A percentile compares a stretch with the other conserved stretches of the same genome.
Evolutionary conservation across 805 yeast species (phyloP).

Genomic region (Lipomyces sp.): DNA sequence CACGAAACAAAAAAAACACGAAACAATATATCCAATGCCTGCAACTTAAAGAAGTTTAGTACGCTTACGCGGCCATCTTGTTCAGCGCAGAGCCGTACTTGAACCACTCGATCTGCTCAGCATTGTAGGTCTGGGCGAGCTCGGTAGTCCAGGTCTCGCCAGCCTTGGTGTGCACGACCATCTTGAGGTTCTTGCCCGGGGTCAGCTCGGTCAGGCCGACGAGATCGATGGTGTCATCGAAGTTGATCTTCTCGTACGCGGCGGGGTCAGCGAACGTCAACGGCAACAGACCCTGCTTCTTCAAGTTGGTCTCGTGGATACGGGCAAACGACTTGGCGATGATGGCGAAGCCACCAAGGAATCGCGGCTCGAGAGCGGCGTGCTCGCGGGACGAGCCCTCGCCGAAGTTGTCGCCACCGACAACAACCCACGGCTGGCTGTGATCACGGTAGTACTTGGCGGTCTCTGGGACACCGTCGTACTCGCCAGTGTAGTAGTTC

Average conservation of each 20-base stretch:
- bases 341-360: conserved; percentile 85
- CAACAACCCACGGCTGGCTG: conserved; percentile 82
- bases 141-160: conserved; percentile 86
- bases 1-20: no score
- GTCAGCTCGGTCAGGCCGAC: conserved; percentile 58
- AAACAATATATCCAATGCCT: no score
- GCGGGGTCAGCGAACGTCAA: conserved; percentile 84
- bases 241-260: conserved; percentile 76
- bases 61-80: conserved; percentile 62
- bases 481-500: conserved; percentile 68
- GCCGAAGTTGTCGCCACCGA: conserved; percentile 97
- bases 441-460: conserved; percentile 95
- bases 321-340: conserved; percentile 95
- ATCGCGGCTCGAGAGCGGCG: conserved; percentile 94
- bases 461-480: conserved; percentile 76
- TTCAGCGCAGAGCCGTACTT: conserved; percentile 98
- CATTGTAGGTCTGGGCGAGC: conserved; percentile 94
- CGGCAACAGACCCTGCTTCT: conserved; percentile 97
- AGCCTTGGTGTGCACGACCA: conserved; percentile 68
- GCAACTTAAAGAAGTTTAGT: no score
- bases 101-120: conserved; percentile 98
- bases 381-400: conserved; percentile 99
- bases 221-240: conserved; percentile 78
- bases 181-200: conserved; percentile 85
- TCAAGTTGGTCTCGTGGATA: conserved; percentile 95